These are phyloP conservation scores for Achaetomiella virescens DNA, from an alignment of 495 filamentous ascomycete species.

Conservation along the genomic window DNA sequence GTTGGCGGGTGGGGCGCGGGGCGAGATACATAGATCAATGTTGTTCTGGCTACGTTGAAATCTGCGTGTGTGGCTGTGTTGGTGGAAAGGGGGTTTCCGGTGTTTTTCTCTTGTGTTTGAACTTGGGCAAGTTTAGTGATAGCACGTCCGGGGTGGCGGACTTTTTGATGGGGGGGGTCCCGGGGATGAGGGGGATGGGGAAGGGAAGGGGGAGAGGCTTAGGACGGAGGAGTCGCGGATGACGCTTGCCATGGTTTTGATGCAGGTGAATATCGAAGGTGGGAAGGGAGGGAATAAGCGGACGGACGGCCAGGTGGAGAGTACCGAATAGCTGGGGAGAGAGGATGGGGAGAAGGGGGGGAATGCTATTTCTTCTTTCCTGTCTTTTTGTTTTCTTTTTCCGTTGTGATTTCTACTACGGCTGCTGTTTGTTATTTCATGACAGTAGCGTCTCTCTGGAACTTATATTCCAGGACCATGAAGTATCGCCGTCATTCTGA, in stretches of 20 bases:
- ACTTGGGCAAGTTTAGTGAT: constrained; percentile 75
- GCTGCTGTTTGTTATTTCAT: no score
- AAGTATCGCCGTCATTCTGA: no score
- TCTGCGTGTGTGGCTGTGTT: constrained; percentile 69
- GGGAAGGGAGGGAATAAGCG: constrained; percentile 33
- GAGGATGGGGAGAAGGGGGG: constrained; percentile 52
- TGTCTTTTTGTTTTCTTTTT: no score
- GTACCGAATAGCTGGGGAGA: no score
- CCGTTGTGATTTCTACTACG: no score
- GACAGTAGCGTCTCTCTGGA: no score
- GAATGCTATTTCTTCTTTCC: no score
- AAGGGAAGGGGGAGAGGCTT: constrained; percentile 72
- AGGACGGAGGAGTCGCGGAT: constrained; percentile 66
- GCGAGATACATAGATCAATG: constrained; percentile 81
- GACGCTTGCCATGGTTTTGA: constrained; percentile 91
- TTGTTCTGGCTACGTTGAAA: constrained; percentile 67
- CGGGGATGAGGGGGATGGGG: constrained; percentile 51
- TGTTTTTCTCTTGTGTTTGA: constrained; percentile 90
- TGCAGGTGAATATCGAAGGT: constrained; percentile 65
- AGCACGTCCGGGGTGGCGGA: constrained; percentile 67
- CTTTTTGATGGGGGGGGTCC: constrained; percentile 58
- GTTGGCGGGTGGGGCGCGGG: constrained; percentile 58
- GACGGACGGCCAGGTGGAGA: constrained; percentile 66
- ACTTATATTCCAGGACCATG: no score
- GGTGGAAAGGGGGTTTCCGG: constrained; percentile 62